These are phyloP conservation scores for Apiospora sp. DNA, from an alignment of 2,329 filamentous ascomycete species.

Conservation along the genomic window DNA sequence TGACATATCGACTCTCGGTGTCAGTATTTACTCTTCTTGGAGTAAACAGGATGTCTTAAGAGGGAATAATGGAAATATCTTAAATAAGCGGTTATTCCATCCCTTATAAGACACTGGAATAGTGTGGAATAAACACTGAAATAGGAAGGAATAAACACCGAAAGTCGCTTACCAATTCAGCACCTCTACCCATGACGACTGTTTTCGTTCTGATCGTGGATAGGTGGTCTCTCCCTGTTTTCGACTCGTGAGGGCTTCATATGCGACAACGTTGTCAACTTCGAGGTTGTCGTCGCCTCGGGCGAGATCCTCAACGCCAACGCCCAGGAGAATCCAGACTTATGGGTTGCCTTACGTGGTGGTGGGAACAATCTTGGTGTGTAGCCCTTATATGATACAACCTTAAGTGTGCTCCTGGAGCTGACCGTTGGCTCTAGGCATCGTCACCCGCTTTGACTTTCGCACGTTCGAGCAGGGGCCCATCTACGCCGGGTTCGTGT, in stretches of 20 bases:
- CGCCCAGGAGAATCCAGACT: constrained; percentile 43
- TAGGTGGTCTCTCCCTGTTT: constrained; percentile 49
- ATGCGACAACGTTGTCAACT: constrained; percentile 47
- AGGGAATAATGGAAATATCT: no score
- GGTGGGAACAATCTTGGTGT: constrained; percentile 43
- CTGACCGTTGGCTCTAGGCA: constrained; percentile 47
- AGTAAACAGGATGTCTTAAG: no score
- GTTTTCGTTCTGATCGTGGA: neutral
- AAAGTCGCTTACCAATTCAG: neutral
- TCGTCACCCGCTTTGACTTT: constrained; percentile 40
- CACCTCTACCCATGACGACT: neutral
- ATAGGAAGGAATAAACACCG: no score
- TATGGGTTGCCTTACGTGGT: constrained; percentile 53
- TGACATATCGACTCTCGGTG: no score
- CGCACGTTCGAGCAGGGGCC: constrained; percentile 5
- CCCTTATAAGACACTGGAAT: no score
- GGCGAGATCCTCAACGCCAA: constrained; percentile 41
- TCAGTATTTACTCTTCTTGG: no score
- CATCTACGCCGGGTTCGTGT: constrained; percentile 26
- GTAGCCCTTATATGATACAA: neutral
- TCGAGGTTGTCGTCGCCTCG: constrained; percentile 50
- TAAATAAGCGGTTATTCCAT: no score
- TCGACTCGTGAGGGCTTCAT: constrained; percentile 48
- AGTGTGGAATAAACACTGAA: no score
- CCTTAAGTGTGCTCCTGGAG: no score